Evolutionary conservation across 148 eudicot genomes (phyloP), one percentile per base, ranked within the genome.

Genomic region (Nepenthes gracilis): DNA sequence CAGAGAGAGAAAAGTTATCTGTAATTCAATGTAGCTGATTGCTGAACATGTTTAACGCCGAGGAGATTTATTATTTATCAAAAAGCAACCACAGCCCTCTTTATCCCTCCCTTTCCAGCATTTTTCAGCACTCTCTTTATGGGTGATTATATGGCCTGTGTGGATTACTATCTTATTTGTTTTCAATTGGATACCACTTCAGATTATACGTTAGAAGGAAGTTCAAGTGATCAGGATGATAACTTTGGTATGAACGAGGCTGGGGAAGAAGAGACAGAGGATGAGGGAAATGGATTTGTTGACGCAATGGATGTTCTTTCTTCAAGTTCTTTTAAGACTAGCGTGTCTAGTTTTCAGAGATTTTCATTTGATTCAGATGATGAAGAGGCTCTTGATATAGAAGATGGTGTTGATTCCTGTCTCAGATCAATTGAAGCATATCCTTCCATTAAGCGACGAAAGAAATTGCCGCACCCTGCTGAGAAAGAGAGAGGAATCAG

Each of bases 391-490:
- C 55, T 57, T 61, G 71, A 66, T 32, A 66, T 56, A 54, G 75
- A 67, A 5, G 55, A 61, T 58, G 48, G 33, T 43, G 57, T 47
- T 38, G 70, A 67, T 40, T 34, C 64, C 54, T 14, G 36, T 57
- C 32, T 53, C 35, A 53, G 51, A 67, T 51, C 53, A n/a, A 57
- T 67, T 51, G 58, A 54, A 67, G 12, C 14, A 33, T 45, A 56
- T 67, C 62, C 66, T 57, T 60, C 13, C 60, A 70, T 72, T 47
- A 67, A 49, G 13, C 71, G 75, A 36, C 64, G 75, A 15, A 62
- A 72, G 67, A 72, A 62, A 51, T 67, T 72, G 59, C 75, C 75
- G 6, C 59, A 72, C 34, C 75, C 71, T 23, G 67, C 55, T 56
- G 71, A 72, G 57, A 57, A 66, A 47, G 75, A 72, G 60, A 61